Percentiles rank a stretch among this genome's conserved stretches.
Evolutionary conservation across 2,329 filamentous ascomycete species (phyloP).

Genomic region (Venturia carpophila): DNA sequence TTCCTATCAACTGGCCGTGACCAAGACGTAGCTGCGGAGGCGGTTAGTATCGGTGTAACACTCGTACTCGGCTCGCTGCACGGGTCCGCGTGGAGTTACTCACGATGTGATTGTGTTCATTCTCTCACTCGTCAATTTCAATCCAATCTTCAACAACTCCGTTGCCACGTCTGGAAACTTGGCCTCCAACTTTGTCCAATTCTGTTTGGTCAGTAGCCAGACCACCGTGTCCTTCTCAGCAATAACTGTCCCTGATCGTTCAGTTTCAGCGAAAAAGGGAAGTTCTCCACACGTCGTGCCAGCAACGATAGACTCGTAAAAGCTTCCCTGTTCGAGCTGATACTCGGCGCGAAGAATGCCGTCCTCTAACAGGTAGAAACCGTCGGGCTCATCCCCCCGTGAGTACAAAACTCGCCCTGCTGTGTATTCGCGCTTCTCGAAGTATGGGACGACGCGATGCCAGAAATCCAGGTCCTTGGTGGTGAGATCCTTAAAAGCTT

Average conservation of each 20-base stretch:
- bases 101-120: slow-evolving; percentile 65
- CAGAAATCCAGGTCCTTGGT: slow-evolving; percentile 90
- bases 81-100: slow-evolving; percentile 25
- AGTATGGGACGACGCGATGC: slow-evolving; percentile 72
- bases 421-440: slow-evolving; percentile 58
- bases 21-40: slow-evolving; percentile 32
- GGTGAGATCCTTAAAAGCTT: slow-evolving; percentile 88
- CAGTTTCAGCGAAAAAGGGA: slow-evolving; percentile 89
- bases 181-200: slow-evolving; percentile 65
- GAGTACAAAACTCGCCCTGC: slow-evolving; percentile 69
- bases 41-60: slow-evolving; percentile 12
- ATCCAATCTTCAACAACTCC: slow-evolving; percentile 76
- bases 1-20: slow-evolving; percentile 30
- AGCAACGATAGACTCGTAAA: slow-evolving; percentile 86
- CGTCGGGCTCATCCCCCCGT: slow-evolving; percentile 64
- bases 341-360: slow-evolving; percentile 90
- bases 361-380: slow-evolving; percentile 84
- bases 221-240: slow-evolving; percentile 75
- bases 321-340: slow-evolving; percentile 76
- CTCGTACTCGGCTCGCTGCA: not conserved
- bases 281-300: slow-evolving; percentile 93
- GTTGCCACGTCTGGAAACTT: slow-evolving; percentile 68
- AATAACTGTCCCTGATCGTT: slow-evolving; percentile 75
- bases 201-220: slow-evolving; percentile 68
- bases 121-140: slow-evolving; percentile 90